Conservation (phyloP, 163 green algal genomes). For the Scenedesmus sp. region DNA sequence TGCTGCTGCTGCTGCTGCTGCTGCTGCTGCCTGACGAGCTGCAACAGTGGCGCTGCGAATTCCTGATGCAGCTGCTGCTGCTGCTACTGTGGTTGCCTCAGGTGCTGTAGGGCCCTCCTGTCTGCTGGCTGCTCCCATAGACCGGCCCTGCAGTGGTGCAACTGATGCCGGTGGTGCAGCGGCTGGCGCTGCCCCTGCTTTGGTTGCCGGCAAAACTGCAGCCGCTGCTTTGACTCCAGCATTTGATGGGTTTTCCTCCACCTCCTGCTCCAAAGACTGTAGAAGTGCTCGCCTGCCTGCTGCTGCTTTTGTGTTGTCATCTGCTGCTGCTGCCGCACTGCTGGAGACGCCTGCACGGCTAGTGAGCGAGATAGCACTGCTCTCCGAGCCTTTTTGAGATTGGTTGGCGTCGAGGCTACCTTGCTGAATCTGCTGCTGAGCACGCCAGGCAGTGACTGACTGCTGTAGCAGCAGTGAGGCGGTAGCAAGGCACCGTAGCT, state of each 20-base stretch:
- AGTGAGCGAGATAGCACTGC: neutral
- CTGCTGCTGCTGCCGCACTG: neutral
- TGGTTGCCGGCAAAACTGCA: neutral
- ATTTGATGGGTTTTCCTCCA: neutral
- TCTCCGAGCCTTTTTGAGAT: neutral
- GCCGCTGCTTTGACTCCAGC: neutral
- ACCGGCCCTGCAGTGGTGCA: neutral
- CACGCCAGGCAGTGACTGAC: constrained; percentile 10
- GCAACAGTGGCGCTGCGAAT: neutral
- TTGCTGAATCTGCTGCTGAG: neutral
- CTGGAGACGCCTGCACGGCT: neutral
- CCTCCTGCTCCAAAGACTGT: neutral
- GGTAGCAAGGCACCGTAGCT: constrained; percentile 18
- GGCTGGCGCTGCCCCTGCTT: neutral
- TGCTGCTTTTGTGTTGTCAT: neutral
- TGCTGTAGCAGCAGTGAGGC: constrained; percentile 25
- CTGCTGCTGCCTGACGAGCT: neutral
- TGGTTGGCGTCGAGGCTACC: neutral
- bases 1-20: neutral
- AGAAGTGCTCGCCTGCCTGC: neutral
- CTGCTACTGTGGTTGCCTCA: neutral
- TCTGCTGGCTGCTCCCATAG: neutral
- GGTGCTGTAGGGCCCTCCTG: neutral
- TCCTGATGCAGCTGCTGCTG: neutral
- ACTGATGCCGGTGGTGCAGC: neutral